These are phyloP conservation scores for Plenodomus lindquistii DNA, from an alignment of 2,329 filamentous ascomycete genomes.

Conservation along the genomic window DNA sequence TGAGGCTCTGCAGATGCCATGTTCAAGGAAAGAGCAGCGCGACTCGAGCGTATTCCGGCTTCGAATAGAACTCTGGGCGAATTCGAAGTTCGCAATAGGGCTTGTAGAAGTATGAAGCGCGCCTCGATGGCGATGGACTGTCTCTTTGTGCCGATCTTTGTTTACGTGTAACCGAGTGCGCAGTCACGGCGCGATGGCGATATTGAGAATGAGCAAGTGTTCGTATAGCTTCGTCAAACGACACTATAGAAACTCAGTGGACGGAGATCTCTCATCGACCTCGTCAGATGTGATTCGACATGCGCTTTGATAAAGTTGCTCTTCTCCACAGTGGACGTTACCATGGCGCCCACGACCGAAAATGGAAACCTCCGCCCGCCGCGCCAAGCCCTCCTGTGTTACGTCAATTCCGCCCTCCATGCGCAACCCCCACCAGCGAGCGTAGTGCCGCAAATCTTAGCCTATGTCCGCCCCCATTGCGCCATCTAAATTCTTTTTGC, in stretches of 20 bases:
- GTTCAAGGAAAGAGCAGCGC: neutral
- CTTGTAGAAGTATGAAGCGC: neutral
- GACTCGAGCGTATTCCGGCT: too few relatives aligned
- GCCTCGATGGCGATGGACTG: neutral
- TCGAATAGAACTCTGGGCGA: too few relatives aligned
- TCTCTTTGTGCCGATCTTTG: slow-evolving; percentile 26
- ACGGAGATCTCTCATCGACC: neutral
- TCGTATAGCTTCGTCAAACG: neutral
- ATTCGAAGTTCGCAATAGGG: too few relatives aligned
- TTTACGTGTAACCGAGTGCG: slow-evolving; percentile 16
- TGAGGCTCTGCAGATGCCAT: slow-evolving; percentile 22
- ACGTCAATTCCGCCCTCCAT: slow-evolving; percentile 10
- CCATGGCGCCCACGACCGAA: slow-evolving; percentile 21
- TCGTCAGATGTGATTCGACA: neutral
- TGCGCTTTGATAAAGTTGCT: neutral
- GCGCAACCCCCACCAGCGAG: slow-evolving; percentile 18
- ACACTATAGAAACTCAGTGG: neutral
- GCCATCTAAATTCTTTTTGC: slow-evolving; percentile 36
- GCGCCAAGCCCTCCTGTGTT: slow-evolving; percentile 9
- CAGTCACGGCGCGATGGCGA: neutral
- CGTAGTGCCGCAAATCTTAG: slow-evolving; percentile 17
- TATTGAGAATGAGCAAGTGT: too few relatives aligned
- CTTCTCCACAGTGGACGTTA: slow-evolving; percentile 7
- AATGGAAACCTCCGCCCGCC: slow-evolving; percentile 25
- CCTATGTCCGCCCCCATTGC: slow-evolving; percentile 27